Base-by-base conservation (phyloP, 768 basidiomycete species). In the Russula sp. region DNA sequence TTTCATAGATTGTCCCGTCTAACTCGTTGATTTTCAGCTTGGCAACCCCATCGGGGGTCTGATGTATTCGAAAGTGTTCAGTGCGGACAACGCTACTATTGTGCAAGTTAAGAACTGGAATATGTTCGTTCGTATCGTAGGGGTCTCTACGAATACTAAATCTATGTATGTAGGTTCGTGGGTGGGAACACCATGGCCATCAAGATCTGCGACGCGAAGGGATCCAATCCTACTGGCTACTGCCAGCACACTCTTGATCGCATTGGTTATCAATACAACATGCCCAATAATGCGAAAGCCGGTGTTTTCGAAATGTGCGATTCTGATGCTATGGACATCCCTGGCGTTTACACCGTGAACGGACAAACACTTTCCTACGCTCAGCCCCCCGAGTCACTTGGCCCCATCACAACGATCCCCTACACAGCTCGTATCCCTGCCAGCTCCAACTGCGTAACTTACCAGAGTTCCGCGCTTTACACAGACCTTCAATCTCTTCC, bases 1-100 rank as follows among this genome's bases (percentile, higher is more conserved):
- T 14, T 45, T 32, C 6, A 13, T 11, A 11, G n/a, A 34, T 18
- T 27, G 27, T 31, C 22, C 8, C 18, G 7, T 7, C 44, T 59
- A 5, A 44, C 4, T 10, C 16, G 13, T 34, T 6, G 10, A 8
- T 14, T 70, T 34, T 14, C 66, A 87, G 82, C 83, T 87, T 65
- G 91, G 91, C n/a, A 94, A 91, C 76, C 88, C 88, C 3, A 77
- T 89, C 32, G 90, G 90, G 66, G 87, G 83, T 54, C 72, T 91
- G 32, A 61, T 89, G 48, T 92, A 80, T 76, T 84, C 88, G 0
- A 85, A 76, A 63, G 79, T 75, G 11, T 86, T 79, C 40, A 55
- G 74, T 71, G 73, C 77, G 18, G 70, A 79, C 65, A 80, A 78
- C 66, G 71, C 71, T 62, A 74, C 75, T 0, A 79, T 75, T 70